These are phyloP conservation scores for Elongisporangium prolatum DNA, from an alignment of 352 stramenopile genomes.

Conservation along the genomic window DNA sequence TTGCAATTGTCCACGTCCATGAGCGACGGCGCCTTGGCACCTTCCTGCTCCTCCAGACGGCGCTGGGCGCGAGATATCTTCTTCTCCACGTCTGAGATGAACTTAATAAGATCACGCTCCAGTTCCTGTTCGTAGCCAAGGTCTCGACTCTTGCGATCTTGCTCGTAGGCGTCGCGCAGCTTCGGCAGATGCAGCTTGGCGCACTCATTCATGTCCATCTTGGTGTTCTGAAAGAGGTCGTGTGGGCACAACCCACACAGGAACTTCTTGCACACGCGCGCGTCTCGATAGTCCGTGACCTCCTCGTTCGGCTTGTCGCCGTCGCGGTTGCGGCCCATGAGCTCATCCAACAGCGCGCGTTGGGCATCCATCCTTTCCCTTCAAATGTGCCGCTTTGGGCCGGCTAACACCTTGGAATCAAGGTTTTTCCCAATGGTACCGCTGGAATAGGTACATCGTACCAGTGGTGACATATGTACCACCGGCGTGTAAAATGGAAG, in stretches of 20 bases:
- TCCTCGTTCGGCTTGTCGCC: constrained; percentile 80
- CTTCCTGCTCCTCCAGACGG: constrained; percentile 64
- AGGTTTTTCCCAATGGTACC: neutral
- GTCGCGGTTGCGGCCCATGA: constrained; percentile 92
- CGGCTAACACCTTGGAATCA: neutral
- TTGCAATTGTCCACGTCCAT: constrained; percentile 49
- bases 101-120: constrained; percentile 52
- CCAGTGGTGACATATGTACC: neutral
- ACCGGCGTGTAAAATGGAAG: neutral
- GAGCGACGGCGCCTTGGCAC: constrained; percentile 33
- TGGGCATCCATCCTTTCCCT: constrained; percentile 64
- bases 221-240: constrained; percentile 89
- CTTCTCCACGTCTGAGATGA: constrained; percentile 76
- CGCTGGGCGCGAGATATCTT: constrained; percentile 71
- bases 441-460: neutral
- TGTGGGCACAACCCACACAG: constrained; percentile 82
- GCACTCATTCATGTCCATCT: constrained; percentile 80
- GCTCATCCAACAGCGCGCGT: constrained; percentile 80
- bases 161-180: constrained; percentile 59
- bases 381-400: neutral
- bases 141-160: constrained; percentile 20
- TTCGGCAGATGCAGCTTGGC: constrained; percentile 62
- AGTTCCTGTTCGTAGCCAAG: constrained; percentile 74
- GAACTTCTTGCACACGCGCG: constrained; percentile 76
- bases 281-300: constrained; percentile 62